Evolutionary conservation across 345 rosid genomes (phyloP).

Genomic region (Arabidopsis arenosa): DNA sequence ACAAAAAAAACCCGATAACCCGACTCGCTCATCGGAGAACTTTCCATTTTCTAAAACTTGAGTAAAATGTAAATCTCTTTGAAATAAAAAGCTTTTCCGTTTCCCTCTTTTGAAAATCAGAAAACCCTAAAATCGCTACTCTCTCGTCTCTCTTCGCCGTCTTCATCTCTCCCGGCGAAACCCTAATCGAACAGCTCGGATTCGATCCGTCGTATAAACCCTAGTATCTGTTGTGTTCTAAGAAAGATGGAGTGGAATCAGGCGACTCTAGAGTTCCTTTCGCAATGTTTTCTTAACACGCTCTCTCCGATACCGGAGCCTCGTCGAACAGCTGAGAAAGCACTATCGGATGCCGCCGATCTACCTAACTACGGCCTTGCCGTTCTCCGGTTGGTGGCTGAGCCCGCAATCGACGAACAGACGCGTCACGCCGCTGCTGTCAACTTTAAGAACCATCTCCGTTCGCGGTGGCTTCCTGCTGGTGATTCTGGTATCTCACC

Average conservation of each 20-base stretch:
- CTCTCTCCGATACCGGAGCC: constrained; percentile 80
- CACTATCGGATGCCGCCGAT: constrained; percentile 62
- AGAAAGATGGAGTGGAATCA: constrained; percentile 66
- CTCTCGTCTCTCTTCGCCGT: constrained; percentile 41
- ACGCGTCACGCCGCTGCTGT: constrained; percentile 95
- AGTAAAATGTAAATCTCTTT: constrained; percentile 12
- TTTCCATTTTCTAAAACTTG: neutral
- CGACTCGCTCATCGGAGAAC: constrained; percentile 15
- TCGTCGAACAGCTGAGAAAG: constrained; percentile 83
- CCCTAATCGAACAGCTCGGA: neutral
- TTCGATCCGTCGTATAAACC: constrained; percentile 12
- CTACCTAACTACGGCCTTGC: constrained; percentile 77
- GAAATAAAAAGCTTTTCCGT: constrained; percentile 22
- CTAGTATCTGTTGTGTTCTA: constrained; percentile 8
- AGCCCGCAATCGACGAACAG: constrained; percentile 77
- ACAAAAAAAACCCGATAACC: constrained; percentile 25
- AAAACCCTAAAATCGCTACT: constrained; percentile 31
- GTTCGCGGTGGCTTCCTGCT: constrained; percentile 74
- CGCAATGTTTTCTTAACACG: constrained; percentile 82
- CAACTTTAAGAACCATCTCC: constrained; percentile 93
- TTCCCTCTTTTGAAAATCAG: constrained; percentile 38
- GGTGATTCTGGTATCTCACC: constrained; percentile 51
- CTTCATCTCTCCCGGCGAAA: constrained; percentile 22
- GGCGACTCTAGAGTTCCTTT: constrained; percentile 68
- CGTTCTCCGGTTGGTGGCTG: constrained; percentile 82